Evolutionary conservation across 805 yeast species (phyloP), one percentile per base, ranked within the genome.

Genomic region (Myxozyma vanderwaltii): DNA sequence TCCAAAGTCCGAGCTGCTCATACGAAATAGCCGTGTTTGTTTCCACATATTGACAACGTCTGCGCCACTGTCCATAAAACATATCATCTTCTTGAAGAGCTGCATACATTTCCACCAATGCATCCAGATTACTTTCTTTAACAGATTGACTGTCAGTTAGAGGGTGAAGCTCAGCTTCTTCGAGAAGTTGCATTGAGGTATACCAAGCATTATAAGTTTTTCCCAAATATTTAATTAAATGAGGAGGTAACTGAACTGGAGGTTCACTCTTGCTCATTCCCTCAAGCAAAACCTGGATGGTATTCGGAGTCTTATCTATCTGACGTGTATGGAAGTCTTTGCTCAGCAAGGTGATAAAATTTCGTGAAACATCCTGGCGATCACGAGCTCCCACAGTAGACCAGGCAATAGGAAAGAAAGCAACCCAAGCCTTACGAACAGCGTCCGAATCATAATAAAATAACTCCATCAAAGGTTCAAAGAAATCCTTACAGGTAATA

Each of bases 11-110:
- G 64, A 91, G 82, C 72, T 94, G 99, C 72, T 94, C 99, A 70
- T 85, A 92, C 0, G 97, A 89, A 29, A 95, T 76, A 0, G 98
- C 99, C 43, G 94, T 83, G 62, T 88, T 90, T 0, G 99, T 94
- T 71, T 94, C 97, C 7, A 87, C 81, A 70, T 92, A 94, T 73
- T 92, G 92, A 6, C 98, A 96, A 59, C 97, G 81, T 72, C 98
- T 81, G 75, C 98, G 84, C 99, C 99, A 94, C 65, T 91, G 79
- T 2, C 99, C 99, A 71, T 94, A 94, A 71, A 91, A 94, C 91
- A 92, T 88, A 69, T 94, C 99, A 55, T 89, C 96, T 68, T 94
- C 99, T 67, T 90, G 95, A 54, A 94, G 75, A 7, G 87, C 83
- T 4, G 96, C 86, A 68, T 92, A 94, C 72, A 92, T 76, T 74